Percentiles rank a stretch among this genome's conserved stretches.
Conservation (phyloP, 192 early-diverging fungal genomes). For the Lunasporangiospora selenospora region DNA sequence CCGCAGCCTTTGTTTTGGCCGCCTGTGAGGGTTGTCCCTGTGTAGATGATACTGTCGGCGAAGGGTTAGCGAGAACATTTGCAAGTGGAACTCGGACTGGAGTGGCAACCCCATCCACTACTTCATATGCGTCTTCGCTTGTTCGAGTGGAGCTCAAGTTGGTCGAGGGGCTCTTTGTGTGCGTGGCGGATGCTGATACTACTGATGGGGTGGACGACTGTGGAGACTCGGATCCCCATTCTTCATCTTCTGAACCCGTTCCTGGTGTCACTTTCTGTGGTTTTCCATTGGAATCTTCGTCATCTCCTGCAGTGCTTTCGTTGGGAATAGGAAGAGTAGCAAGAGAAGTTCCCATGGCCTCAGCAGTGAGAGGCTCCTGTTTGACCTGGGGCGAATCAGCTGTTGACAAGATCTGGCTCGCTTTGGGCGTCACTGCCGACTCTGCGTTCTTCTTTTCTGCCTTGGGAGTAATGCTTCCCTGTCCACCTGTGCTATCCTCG, state of each 20-base stretch:
- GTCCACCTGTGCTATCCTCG: slow-evolving; percentile 14
- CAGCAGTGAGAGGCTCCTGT: slow-evolving; percentile 33
- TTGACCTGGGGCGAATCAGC: slow-evolving; percentile 5
- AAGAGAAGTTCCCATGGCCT: slow-evolving; percentile 32
- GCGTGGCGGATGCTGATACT: slow-evolving; percentile 1
- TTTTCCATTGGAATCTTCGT: neutral
- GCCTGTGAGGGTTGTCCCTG: no score
- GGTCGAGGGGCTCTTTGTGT: slow-evolving; percentile 26
- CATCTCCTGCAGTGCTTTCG: neutral
- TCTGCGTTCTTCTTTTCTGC: slow-evolving; percentile 18
- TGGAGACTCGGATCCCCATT: slow-evolving; percentile 33
- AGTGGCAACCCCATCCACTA: slow-evolving; percentile 22
- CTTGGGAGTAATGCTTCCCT: slow-evolving; percentile 41
- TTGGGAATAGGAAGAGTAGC: slow-evolving; percentile 25
- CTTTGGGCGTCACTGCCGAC: slow-evolving; percentile 10
- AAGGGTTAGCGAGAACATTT: no score
- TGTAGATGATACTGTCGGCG: no score
- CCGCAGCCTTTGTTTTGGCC: no score
- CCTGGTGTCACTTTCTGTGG: no score
- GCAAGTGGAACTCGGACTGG: slow-evolving; percentile 13
- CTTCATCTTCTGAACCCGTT: slow-evolving; percentile 27
- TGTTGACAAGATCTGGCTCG: slow-evolving; percentile 9
- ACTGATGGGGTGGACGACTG: slow-evolving; percentile 9
- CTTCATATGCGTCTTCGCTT: slow-evolving; percentile 35
- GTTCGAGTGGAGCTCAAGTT: slow-evolving; percentile 38